phyloP scores from a whole-genome alignment of 2,329 filamentous ascomycete genomes.

The Pleomassaria siparia region DNA sequence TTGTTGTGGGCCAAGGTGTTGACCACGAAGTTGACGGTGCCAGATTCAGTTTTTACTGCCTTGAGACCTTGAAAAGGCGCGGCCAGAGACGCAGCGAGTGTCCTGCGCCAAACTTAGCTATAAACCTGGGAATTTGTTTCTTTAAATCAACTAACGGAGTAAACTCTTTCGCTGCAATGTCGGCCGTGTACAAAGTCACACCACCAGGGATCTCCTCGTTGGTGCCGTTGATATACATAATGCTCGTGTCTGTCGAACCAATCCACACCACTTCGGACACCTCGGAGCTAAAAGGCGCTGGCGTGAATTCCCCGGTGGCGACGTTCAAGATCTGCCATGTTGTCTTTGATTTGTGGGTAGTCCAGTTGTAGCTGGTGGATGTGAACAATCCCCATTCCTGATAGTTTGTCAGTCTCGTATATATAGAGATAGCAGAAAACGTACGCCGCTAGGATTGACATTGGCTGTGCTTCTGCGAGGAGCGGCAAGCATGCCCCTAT shows the following conservation, averaged over 20 bases:
- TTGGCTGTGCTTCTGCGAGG: conserved; percentile 36
- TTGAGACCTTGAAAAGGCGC: conserved; percentile 55
- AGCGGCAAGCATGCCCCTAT: conserved; percentile 21
- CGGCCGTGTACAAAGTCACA: conserved; percentile 38
- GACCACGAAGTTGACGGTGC: conserved; percentile 50
- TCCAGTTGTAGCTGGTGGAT: conserved; percentile 41
- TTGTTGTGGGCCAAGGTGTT: conserved; percentile 64
- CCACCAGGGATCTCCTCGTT: conserved; percentile 55
- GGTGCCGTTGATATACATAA: conserved; percentile 66
- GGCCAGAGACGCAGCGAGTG: conserved; percentile 43
- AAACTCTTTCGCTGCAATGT: conserved; percentile 28
- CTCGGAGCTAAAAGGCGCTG: conserved; percentile 34
- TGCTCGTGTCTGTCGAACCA: conserved; percentile 43
- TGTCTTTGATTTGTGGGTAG: conserved; percentile 49
- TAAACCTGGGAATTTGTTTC: too few species aligned
- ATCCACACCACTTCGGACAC: conserved; percentile 40
- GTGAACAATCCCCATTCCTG: conserved; percentile 38
- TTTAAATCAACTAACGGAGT: conserved; percentile 19
- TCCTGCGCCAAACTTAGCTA: conserved; percentile 15
- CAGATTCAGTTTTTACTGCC: conserved; percentile 41
- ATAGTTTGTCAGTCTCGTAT: not conserved
- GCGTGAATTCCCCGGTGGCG: conserved; percentile 32
- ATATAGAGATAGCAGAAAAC: conserved; percentile 1
- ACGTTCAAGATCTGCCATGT: conserved; percentile 43
- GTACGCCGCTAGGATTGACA: conserved; percentile 36